Evolutionary conservation across 768 basidiomycete genomes (phyloP).

Genomic region (Tulasnella sp.): DNA sequence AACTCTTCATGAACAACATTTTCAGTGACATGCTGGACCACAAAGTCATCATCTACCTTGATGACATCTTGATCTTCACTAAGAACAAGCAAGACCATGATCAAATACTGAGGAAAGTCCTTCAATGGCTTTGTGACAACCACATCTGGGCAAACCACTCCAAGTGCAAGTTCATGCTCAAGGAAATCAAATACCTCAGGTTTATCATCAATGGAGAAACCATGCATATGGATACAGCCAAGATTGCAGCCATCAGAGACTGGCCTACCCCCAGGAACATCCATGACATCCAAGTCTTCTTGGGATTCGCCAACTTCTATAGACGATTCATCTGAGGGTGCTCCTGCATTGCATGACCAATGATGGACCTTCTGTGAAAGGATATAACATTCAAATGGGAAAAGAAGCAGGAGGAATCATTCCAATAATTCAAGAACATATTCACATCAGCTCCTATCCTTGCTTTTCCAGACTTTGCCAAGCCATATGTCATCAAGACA

Average conservation of each 20-base stretch:
- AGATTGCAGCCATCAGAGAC: conserved; percentile 21
- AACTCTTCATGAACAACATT: conserved; percentile 18
- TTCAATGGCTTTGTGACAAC: neutral
- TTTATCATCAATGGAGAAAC: conserved; percentile 12
- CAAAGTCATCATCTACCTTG: conserved; percentile 18
- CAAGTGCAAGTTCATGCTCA: neutral
- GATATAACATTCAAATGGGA: neutral
- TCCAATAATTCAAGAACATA: neutral
- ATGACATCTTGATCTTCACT: conserved; percentile 18
- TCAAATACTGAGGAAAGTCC: conserved; percentile 3
- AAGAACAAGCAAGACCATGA: conserved; percentile 15
- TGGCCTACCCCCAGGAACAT: conserved; percentile 23
- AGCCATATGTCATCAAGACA: neutral
- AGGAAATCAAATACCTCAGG: conserved; percentile 3
- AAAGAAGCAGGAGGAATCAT: neutral
- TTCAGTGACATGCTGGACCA: conserved; percentile 18
- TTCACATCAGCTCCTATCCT: neutral
- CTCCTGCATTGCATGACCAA: conserved; percentile 13
- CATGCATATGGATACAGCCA: conserved; percentile 21
- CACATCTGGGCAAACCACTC: neutral
- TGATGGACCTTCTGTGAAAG: neutral
- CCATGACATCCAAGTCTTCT: conserved; percentile 21
- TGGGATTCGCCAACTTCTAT: conserved; percentile 27
- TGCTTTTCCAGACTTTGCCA: conserved; percentile 12
- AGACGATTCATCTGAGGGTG: conserved; percentile 23